Evolutionary conservation across 2,329 filamentous ascomycete species (phyloP).

Genomic region (Aspergillus bombycis): DNA sequence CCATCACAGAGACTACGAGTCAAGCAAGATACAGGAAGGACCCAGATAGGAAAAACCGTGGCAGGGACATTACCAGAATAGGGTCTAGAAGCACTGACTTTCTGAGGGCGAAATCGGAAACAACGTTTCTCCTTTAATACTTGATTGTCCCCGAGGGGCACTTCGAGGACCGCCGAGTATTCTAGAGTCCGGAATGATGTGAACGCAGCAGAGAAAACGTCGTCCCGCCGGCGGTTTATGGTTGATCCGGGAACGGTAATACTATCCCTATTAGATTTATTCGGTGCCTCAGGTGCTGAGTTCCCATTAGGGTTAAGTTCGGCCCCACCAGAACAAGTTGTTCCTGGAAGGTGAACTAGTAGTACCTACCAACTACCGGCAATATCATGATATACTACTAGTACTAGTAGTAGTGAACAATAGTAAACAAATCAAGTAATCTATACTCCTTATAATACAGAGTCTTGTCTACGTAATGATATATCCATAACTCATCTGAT

Average conservation of each 20-base stretch:
- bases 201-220: conserved; percentile 43
- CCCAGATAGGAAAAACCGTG: conserved; percentile 8
- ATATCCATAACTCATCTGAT: background rate
- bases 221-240: conserved; percentile 28
- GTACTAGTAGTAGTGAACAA: too few relatives aligned
- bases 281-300: too few relatives aligned
- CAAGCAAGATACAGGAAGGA: conserved; percentile 3
- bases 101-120: conserved; percentile 9
- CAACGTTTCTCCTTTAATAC: conserved; percentile 26
- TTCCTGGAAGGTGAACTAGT: too few relatives aligned
- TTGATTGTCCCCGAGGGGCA: conserved; percentile 31
- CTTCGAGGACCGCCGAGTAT: conserved; percentile 49
- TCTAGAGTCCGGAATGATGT: conserved; percentile 46
- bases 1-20: conserved; percentile 1
- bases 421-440: background rate
- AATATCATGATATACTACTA: background rate
- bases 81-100: conserved; percentile 11
- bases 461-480: background rate
- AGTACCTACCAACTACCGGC: background rate
- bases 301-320: background rate
- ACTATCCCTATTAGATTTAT: background rate
- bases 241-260: background rate
- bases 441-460: background rate
- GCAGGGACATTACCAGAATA: conserved; percentile 3
- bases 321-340: too few relatives aligned